phyloP scores from a whole-genome alignment of 176 grass and related monocot genomes.

The Avena sativa region DNA sequence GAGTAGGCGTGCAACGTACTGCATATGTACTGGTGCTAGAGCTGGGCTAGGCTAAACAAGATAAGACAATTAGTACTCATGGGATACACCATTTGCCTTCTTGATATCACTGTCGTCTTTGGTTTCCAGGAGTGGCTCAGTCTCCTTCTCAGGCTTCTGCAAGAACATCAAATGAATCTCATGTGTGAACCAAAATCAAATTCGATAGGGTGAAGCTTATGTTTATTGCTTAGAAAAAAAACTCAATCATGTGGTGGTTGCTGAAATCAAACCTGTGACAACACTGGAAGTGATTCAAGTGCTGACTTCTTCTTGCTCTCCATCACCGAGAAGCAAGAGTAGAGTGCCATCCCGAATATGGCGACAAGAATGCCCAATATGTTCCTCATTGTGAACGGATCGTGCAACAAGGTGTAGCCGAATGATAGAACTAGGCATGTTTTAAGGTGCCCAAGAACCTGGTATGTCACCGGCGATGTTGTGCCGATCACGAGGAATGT shows the following conservation, averaged over 20 bases:
- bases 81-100: constrained; percentile 63
- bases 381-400: constrained; percentile 81
- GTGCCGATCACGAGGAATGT: constrained; percentile 94
- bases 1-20: not conserved
- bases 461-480: constrained; percentile 93
- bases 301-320: constrained; percentile 81
- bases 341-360: constrained; percentile 88
- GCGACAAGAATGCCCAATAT: constrained; percentile 84
- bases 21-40: constrained; percentile 9
- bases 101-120: constrained; percentile 64
- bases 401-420: constrained; percentile 84
- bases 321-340: constrained; percentile 80
- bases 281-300: constrained; percentile 53
- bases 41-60: constrained; percentile 27
- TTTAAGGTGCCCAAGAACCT: constrained; percentile 94
- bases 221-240: not conserved
- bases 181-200: not conserved
- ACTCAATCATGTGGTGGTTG: not conserved
- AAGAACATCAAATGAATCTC: not conserved
- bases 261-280: constrained; percentile 62
- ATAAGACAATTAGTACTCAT: constrained; percentile 35
- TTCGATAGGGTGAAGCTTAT: not conserved
- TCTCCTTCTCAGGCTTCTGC: constrained; percentile 77
- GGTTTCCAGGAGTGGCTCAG: constrained; percentile 57
- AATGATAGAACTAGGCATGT: constrained; percentile 90